These are phyloP conservation scores for Mucor velutinosus DNA, from an alignment of 371 early-diverging fungal genomes.

Conservation along the genomic window DNA sequence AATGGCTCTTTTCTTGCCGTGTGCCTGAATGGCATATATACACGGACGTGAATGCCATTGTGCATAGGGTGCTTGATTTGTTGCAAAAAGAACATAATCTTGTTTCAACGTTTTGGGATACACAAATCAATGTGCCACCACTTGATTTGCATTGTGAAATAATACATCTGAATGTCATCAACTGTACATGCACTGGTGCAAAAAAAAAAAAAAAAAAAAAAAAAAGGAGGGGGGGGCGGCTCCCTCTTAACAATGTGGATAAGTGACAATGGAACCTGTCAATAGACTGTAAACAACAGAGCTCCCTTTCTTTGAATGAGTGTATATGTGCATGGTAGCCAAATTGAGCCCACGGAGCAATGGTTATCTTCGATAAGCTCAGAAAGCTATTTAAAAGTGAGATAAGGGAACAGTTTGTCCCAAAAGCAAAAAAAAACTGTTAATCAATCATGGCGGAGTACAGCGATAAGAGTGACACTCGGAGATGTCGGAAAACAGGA, in stretches of 20 bases:
- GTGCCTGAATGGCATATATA: not conserved
- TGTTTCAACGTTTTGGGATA: not conserved
- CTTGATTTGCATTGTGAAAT: conserved; percentile 12
- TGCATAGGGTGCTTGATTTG: not conserved
- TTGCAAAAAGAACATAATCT: not conserved
- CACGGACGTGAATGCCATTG: not conserved
- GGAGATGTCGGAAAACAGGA: conserved; percentile 15
- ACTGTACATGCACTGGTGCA: not conserved
- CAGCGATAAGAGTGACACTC: conserved; percentile 6
- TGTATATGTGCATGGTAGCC: not conserved
- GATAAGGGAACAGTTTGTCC: not conserved
- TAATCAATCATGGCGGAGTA: conserved; percentile 2
- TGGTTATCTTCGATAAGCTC: not conserved
- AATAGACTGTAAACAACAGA: not conserved
- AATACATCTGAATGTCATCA: conserved; percentile 8
- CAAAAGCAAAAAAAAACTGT: not conserved
- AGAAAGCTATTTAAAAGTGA: not conserved
- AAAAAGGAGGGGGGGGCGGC: not conserved
- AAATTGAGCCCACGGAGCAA: not conserved
- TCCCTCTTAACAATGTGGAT: not conserved
- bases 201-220: not conserved
- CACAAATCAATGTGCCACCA: conserved; percentile 23
- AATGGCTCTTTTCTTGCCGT: not conserved
- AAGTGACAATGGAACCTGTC: not conserved
- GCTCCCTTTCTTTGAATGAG: not conserved